Evolutionary conservation across 2,329 filamentous ascomycete species (phyloP).

Genomic region (Beauveria australis): DNA sequence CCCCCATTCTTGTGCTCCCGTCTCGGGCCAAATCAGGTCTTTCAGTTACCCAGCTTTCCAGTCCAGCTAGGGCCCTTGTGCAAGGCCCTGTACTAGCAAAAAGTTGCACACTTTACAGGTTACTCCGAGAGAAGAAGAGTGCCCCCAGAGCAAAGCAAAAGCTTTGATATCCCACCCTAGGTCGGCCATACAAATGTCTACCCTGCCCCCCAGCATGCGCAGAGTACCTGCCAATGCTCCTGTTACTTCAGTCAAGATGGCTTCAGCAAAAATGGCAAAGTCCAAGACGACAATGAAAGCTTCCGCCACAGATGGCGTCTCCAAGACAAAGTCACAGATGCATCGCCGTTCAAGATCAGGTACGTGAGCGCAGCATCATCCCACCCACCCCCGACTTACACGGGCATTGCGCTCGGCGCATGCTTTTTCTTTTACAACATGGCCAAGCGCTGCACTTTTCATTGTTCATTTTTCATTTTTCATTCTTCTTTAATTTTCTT

Average conservation of each 20-base stretch:
- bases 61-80: background rate
- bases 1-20: background rate
- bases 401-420: constrained; percentile 12
- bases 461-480: too few species aligned
- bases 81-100: constrained; percentile 1
- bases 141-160: background rate
- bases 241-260: constrained; percentile 47
- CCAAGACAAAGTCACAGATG: constrained; percentile 74
- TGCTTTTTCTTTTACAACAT: background rate
- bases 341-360: constrained; percentile 91
- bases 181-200: constrained; percentile 54
- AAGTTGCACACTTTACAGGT: background rate
- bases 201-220: constrained; percentile 53
- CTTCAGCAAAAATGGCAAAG: constrained; percentile 51
- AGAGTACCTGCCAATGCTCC: constrained; percentile 41
- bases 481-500: too few species aligned
- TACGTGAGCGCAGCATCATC: constrained; percentile 38
- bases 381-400: constrained; percentile 21
- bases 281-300: constrained; percentile 49
- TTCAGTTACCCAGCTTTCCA: constrained; percentile 1
- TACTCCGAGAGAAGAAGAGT: background rate
- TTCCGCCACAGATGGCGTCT: constrained; percentile 37
- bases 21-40: background rate
- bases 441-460: background rate
- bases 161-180: background rate